Base-by-base conservation (phyloP, 495 filamentous ascomycete species). In the Aspergillus biplanus region DNA sequence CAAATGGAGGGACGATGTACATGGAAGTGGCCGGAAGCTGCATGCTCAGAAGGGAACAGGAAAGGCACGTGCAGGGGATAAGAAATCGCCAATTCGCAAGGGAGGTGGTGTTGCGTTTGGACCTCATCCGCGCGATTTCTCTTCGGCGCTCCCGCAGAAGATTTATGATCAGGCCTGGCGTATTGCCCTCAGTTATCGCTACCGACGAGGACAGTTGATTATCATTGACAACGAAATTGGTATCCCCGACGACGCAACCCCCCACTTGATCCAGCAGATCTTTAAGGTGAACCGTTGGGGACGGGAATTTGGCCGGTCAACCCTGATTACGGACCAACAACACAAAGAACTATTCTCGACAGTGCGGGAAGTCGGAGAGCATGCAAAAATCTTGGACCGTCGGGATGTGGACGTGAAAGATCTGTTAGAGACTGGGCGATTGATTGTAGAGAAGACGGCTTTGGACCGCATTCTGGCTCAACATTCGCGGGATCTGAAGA, bases 131-230 rank as follows among this genome's bases (percentile, higher is more conserved):
- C 82, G 95, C 64, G 92, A 97, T 75, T 98, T 98, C 76, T 85
- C 86, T 56, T 93, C 92, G 16, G 85, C 82, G 37, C 81, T 99
- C 61, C 93, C 89, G 54, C 82, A 82, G 66, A 97, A 97, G 82
- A 87, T 97, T 52, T 99, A 99, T 77, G 93, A 97, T 73, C 77
- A 96, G 69, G 96, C 96, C 11, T 98, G 92, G 92, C 87, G 96
- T 70, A 98, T 90, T 37, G 96, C 96, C 2, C 83, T 99, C 59
- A 93, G 90, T 66, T 97, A 96, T 77, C 86, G 96, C 48, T 98
- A 93, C 77, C 79, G 85, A 60, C 87, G 89, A 61, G 93, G 92
- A 16, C 90, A 97, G 80, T 77, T 99, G 73, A 80, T 97, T 52
- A 85, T 98, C 52, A 85, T 95, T 65, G 87, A 92, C 63, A 88